phyloP scores from a whole-genome alignment of 2,329 filamentous ascomycete genomes.

The Tolypocladium tropicale region DNA sequence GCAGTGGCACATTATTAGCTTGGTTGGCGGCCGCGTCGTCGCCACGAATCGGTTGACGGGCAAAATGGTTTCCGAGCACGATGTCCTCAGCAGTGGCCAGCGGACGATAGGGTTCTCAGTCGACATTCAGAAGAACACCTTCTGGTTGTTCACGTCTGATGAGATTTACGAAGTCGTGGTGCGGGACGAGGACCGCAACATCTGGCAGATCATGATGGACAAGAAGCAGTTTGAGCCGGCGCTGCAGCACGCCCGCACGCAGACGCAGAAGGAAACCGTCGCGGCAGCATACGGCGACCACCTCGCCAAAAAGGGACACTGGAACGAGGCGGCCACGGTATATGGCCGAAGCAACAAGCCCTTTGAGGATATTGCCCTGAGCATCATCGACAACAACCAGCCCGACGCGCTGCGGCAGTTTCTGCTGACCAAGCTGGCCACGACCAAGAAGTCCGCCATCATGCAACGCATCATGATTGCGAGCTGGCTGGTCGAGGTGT shows the following conservation, averaged over 20 bases:
- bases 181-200: constrained; percentile 79
- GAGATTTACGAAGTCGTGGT: constrained; percentile 93
- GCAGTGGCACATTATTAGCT: constrained; percentile 82
- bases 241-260: constrained; percentile 71
- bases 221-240: constrained; percentile 83
- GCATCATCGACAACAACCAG: constrained; percentile 82
- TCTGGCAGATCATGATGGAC: constrained; percentile 90
- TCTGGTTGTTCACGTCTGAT: constrained; percentile 86
- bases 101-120: constrained; percentile 74
- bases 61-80: constrained; percentile 76
- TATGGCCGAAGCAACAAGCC: constrained; percentile 95
- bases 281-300: constrained; percentile 88
- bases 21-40: constrained; percentile 75
- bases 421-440: constrained; percentile 70
- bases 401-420: constrained; percentile 88
- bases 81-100: constrained; percentile 71
- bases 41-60: constrained; percentile 83
- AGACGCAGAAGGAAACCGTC: constrained; percentile 78
- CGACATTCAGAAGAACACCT: constrained; percentile 90
- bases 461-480: constrained; percentile 97
- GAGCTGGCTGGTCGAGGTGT: constrained; percentile 89
- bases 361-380: constrained; percentile 90
- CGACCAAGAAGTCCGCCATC: constrained; percentile 67
- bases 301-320: constrained; percentile 71
- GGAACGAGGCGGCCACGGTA: constrained; percentile 73